Conservation (phyloP, 148 eudicot genomes). For the Silene uniflora region DNA sequence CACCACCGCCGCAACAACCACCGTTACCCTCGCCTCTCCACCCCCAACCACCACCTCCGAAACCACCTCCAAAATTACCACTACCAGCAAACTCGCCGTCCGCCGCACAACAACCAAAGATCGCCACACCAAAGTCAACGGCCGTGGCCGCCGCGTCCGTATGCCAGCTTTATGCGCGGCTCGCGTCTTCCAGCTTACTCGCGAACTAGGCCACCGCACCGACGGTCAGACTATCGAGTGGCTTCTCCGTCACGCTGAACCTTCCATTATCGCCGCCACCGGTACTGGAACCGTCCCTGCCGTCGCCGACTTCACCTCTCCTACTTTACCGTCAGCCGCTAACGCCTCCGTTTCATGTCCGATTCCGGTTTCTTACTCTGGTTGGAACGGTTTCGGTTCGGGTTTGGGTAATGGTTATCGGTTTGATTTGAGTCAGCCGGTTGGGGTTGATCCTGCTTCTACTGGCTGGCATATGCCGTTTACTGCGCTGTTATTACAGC, state of each 20-base stretch:
- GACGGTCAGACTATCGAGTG: conserved; percentile 17
- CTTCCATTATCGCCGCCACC: conserved; percentile 14
- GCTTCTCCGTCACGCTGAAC: conserved; percentile 17
- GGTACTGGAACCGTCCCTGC: conserved; percentile 10
- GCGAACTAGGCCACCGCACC: conserved; percentile 8
- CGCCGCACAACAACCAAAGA: conserved; percentile 4
- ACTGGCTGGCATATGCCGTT: conserved; percentile 17
- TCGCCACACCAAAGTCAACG: conserved; percentile 14
- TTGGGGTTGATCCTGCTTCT: neutral
- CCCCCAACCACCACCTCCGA: neutral
- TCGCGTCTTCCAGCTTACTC: conserved; percentile 11
- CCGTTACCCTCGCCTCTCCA: neutral
- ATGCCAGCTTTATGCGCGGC: conserved; percentile 18
- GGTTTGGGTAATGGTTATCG: neutral
- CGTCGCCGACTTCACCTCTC: conserved; percentile 14
- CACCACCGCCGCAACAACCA: neutral
- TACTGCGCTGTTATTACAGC: conserved; percentile 10
- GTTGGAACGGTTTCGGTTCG: neutral
- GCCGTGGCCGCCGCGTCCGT: conserved; percentile 15
- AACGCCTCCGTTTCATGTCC: neutral
- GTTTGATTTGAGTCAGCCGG: conserved; percentile 10
- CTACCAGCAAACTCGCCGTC: neutral
- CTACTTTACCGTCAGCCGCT: neutral
- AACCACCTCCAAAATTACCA: neutral
- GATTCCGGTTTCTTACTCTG: neutral